Base-by-base conservation (phyloP, 192 early-diverging fungal species). In the Rhizoclosmatium sp. region DNA sequence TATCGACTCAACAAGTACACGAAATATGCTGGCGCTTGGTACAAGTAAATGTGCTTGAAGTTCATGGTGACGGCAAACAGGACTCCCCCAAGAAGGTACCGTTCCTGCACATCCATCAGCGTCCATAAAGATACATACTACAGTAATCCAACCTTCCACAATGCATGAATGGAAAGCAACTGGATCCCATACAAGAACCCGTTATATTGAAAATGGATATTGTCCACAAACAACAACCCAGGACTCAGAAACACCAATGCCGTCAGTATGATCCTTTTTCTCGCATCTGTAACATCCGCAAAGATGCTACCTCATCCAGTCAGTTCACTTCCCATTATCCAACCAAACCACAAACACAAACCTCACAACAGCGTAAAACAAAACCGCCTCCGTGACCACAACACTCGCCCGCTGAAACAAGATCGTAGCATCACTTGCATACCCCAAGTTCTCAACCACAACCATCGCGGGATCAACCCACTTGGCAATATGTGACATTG, bases 201-300 rank as follows among this genome's bases (percentile, higher is more conserved):
- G 82, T 99, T 99, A 89, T 99, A 99, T 82, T 99, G 97, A 76
- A 99, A 99, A 84, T 99, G 97, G 68, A 96, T 93, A 82, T 96
- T 92, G 85, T 99, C 97, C 21, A 99, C 96, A 81, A 98, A 91
- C 16, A 89, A 54, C 21, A 89, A 46, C 21, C 88, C 83, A 3
- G 88, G 88, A 62, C 65, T 87, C 39, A 82, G 70, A 59, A 87
- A 81, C 2, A 86, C 65, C 16, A 88, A 2, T 4, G 62, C 80
- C 1, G 82, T n/a, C 14, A 77, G 59, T 16, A 81, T 75, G 3
- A 12, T 23, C 61, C 45, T 9, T 10, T 41, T 47, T 41, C 42
- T 41, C 1, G 61, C 19, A 21, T 75, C 44, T 69, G 47, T 16
- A 23, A 65, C 10, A 19, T 59, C 39, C 9, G 9, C 31, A 44